A percentile compares a stretch with the other conserved stretches of the same genome.
These are phyloP conservation scores for Hylodesmum podocarpum DNA, from an alignment of 306 rosid genomes.

Conservation along the genomic window DNA sequence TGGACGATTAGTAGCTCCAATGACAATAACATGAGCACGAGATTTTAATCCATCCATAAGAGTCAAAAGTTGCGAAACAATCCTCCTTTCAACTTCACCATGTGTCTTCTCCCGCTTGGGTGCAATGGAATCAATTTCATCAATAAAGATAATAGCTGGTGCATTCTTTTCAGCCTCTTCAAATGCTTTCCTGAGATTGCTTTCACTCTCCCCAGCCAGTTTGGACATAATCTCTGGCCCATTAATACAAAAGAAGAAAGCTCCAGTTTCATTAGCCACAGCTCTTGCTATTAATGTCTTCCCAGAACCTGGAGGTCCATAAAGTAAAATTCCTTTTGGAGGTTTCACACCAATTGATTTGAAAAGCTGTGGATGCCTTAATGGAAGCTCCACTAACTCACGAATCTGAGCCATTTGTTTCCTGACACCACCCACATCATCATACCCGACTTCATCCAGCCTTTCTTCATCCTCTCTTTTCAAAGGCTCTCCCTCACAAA, in stretches of 20 bases:
- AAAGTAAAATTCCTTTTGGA: conserved; percentile 68
- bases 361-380: conserved; percentile 70
- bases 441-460: conserved; percentile 66
- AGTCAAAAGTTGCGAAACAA: conserved; percentile 68
- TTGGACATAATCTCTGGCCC: conserved; percentile 76
- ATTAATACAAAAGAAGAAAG: conserved; percentile 64
- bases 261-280: conserved; percentile 72
- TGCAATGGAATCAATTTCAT: conserved; percentile 70
- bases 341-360: conserved; percentile 75
- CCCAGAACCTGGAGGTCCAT: conserved; percentile 73
- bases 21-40: conserved; percentile 64
- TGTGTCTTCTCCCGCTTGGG: conserved; percentile 70
- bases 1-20: conserved; percentile 74
- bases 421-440: conserved; percentile 72
- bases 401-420: conserved; percentile 79
- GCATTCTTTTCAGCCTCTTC: conserved; percentile 77
- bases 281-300: conserved; percentile 66
- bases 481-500: conserved; percentile 64
- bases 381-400: conserved; percentile 66
- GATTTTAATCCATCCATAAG: conserved; percentile 71
- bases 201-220: conserved; percentile 73
- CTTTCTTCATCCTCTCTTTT: conserved; percentile 69
- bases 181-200: conserved; percentile 67
- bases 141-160: conserved; percentile 70
- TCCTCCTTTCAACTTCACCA: conserved; percentile 71